Percentiles rank a stretch among this genome's conserved stretches.
These are phyloP conservation scores for Gyromitra esculenta DNA, from an alignment of 2,329 filamentous ascomycete genomes.

Conservation along the genomic window DNA sequence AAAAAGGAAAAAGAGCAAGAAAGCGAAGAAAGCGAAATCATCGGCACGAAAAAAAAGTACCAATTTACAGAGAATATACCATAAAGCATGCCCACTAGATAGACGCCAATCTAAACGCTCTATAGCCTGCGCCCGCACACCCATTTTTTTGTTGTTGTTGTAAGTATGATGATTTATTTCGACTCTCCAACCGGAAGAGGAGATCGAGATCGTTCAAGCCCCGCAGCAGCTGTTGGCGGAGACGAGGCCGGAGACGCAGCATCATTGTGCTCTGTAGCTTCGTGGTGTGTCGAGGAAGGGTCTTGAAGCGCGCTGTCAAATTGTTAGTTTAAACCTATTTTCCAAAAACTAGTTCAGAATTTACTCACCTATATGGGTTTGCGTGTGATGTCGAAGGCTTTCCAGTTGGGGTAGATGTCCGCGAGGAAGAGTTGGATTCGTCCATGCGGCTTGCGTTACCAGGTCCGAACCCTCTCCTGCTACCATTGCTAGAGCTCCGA, in stretches of 20 bases:
- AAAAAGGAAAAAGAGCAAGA: constrained; percentile 45
- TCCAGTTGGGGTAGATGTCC: constrained; percentile 85
- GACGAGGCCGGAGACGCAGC: constrained; percentile 71
- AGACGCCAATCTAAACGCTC: constrained; percentile 54
- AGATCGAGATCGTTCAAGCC: constrained; percentile 60
- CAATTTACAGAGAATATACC: constrained; percentile 59
- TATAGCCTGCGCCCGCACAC: constrained; percentile 50
- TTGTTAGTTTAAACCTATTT: constrained; percentile 60
- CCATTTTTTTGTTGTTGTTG: constrained; percentile 58
- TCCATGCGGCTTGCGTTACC: constrained; percentile 78
- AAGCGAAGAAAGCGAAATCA: constrained; percentile 44
- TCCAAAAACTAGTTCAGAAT: constrained; percentile 36
- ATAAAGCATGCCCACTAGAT: constrained; percentile 51
- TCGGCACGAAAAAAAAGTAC: constrained; percentile 55
- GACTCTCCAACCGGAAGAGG: constrained; percentile 62
- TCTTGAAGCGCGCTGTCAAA: constrained; percentile 65
- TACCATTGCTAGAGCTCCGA: constrained; percentile 80
- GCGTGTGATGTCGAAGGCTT: constrained; percentile 73
- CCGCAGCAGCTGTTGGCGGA: constrained; percentile 72
- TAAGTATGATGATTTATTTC: constrained; percentile 62
- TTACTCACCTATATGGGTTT: constrained; percentile 91
- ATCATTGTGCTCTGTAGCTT: constrained; percentile 69
- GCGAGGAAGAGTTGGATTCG: constrained; percentile 86
- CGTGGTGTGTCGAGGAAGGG: constrained; percentile 63
- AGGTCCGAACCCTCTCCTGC: constrained; percentile 68